A percentile compares a stretch with the other conserved stretches of the same genome.
phyloP scores from a whole-genome alignment of 805 yeast genomes.

The Ogataea angusta region DNA sequence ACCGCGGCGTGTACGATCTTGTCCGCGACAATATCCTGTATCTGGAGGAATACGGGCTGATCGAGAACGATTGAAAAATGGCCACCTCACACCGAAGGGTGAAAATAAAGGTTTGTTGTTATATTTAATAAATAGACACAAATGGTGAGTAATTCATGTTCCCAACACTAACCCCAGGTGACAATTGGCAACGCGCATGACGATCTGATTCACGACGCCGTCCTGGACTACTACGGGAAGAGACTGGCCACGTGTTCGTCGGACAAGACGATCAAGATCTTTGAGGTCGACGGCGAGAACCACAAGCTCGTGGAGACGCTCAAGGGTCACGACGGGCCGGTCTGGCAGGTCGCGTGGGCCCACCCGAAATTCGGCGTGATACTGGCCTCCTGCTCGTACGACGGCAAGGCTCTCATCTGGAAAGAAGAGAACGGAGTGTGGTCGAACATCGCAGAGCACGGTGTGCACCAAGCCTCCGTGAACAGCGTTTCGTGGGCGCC shows the following conservation, averaged over 20 bases:
- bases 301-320: conserved; percentile 82
- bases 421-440: conserved; percentile 87
- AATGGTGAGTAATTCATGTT: conserved; percentile 4
- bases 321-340: conserved; percentile 95
- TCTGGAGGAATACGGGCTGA: conserved; percentile 41
- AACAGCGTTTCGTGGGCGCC: conserved; percentile 97
- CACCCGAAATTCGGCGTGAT: conserved; percentile 97
- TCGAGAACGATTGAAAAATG: conserved; percentile 29
- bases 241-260: conserved; percentile 94
- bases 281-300: conserved; percentile 82
- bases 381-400: conserved; percentile 91
- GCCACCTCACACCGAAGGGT: conserved; percentile 4
- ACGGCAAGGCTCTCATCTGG: conserved; percentile 94
- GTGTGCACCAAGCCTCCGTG: conserved; percentile 89
- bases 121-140: conserved; percentile 1
- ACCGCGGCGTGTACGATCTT: conserved; percentile 53
- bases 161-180: conserved; percentile 42
- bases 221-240: conserved; percentile 93
- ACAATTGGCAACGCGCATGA: conserved; percentile 89
- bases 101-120: conserved; percentile 5
- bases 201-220: conserved; percentile 94
- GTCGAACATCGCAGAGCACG: conserved; percentile 83
- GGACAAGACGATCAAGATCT: conserved; percentile 92
- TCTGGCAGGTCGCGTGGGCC: conserved; percentile 99
- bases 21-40: conserved; percentile 50